Evolutionary conservation across 176 grass and related monocot species (phyloP).

Genomic region (Zea mays): DNA sequence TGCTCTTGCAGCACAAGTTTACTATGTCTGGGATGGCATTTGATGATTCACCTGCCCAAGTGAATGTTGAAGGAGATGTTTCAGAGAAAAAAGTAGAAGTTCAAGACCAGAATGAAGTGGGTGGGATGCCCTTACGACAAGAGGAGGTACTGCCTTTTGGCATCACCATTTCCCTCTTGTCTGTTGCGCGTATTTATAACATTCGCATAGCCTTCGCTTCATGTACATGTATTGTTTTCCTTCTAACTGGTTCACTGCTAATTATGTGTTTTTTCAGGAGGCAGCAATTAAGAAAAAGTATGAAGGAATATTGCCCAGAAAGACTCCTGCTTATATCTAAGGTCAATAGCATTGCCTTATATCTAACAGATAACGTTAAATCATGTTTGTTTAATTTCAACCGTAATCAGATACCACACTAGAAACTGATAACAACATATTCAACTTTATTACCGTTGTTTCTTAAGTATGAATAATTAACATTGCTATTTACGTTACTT

Average conservation of each 20-base stretch:
- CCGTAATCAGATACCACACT: too few species aligned
- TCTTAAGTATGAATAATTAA: too few species aligned
- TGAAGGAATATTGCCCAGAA: constrained; percentile 71
- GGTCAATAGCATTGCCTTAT: constrained; percentile 40
- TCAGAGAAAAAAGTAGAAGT: too few species aligned
- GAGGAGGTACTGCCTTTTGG: constrained; percentile 47
- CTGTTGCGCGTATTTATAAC: background rate
- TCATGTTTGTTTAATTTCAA: too few species aligned
- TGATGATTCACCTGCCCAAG: too few species aligned
- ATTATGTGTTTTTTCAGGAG: constrained; percentile 48
- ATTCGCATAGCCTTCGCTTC: background rate
- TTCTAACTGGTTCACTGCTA: constrained; percentile 12
- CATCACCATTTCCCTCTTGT: constrained; percentile 9
- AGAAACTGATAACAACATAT: too few species aligned
- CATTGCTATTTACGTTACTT: too few species aligned
- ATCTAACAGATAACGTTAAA: too few species aligned
- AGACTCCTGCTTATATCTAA: constrained; percentile 79
- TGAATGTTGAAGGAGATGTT: too few species aligned
- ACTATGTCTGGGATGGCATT: background rate
- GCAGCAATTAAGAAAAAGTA: constrained; percentile 80
- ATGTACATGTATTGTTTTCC: background rate
- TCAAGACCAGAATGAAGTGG: too few species aligned
- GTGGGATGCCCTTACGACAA: constrained; percentile 38
- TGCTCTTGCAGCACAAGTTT: constrained; percentile 35
- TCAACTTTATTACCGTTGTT: too few species aligned